phyloP scores from a whole-genome alignment of 306 rosid species.

The Quercus wislizeni region DNA sequence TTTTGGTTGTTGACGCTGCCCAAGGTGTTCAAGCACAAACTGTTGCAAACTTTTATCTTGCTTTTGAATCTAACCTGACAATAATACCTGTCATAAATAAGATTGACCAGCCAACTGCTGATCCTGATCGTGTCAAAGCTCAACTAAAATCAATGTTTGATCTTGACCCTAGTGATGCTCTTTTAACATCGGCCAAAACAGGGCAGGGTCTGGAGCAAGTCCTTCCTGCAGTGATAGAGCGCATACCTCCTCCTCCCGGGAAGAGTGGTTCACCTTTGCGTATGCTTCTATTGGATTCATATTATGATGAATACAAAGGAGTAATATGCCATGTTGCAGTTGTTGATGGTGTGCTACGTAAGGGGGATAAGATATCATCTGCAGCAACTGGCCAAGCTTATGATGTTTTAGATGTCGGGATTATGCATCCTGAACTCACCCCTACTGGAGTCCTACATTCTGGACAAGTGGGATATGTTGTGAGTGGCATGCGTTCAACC shows the following conservation, averaged over 20 bases:
- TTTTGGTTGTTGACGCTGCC: conserved; percentile 90
- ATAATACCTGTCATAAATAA: conserved; percentile 82
- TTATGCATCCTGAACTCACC: conserved; percentile 95
- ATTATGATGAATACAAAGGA: conserved; percentile 92
- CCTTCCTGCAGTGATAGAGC: conserved; percentile 83
- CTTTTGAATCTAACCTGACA: conserved; percentile 72
- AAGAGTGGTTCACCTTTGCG: conserved; percentile 59
- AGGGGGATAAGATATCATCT: conserved; percentile 85
- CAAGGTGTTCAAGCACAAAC: conserved; percentile 98
- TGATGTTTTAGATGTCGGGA: conserved; percentile 80
- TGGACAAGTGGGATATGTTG: conserved; percentile 95
- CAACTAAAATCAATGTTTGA: conserved; percentile 89
- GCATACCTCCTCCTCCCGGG: conserved; percentile 88
- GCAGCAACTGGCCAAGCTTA: conserved; percentile 70
- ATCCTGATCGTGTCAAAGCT: conserved; percentile 81
- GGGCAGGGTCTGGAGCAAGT: conserved; percentile 90
- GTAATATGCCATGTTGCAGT: conserved; percentile 92
- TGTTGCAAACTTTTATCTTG: conserved; percentile 91
- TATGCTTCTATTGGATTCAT: conserved; percentile 89
- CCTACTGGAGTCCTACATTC: conserved; percentile 81
- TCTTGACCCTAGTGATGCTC: conserved; percentile 73
- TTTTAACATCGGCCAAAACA: conserved; percentile 91
- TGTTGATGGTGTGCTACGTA: conserved; percentile 73
- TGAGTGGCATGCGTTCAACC: conserved; percentile 96
- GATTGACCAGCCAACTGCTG: conserved; percentile 93